Percentiles rank a stretch among this genome's conserved stretches.
These are phyloP conservation scores for Solanum hybrid DNA, from an alignment of 305 asterid genomes.

Conservation along the genomic window DNA sequence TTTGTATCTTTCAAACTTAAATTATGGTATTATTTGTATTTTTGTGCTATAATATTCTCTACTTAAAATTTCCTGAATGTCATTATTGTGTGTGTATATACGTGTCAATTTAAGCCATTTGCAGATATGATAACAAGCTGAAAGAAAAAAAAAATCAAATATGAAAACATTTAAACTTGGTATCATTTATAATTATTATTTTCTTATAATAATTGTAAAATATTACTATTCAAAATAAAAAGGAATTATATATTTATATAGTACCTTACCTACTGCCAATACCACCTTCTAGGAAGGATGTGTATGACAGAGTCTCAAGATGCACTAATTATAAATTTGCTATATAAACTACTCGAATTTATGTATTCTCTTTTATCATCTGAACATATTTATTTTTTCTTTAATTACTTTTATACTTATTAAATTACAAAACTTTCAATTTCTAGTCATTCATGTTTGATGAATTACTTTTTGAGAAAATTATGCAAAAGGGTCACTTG, in stretches of 20 bases:
- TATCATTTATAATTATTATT: too few species aligned
- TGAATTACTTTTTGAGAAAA: neutral
- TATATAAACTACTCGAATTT: neutral
- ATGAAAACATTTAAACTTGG: too few species aligned
- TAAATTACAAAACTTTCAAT: neutral
- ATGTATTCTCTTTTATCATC: neutral
- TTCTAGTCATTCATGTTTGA: neutral
- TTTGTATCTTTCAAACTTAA: neutral
- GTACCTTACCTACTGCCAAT: neutral
- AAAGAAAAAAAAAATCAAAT: neutral
- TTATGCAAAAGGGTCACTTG: neutral
- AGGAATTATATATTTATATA: neutral
- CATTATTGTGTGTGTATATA: too few species aligned
- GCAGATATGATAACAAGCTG: neutral
- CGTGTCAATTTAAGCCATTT: neutral
- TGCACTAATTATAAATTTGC: neutral
- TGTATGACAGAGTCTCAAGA: neutral
- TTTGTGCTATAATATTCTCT: neutral
- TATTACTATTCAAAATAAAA: neutral
- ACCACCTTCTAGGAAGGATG: neutral
- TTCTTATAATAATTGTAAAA: neutral
- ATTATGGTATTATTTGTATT: neutral
- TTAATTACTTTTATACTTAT: neutral
- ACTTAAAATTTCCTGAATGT: too few species aligned
- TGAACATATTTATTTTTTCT: neutral